Conservation (phyloP, 371 early-diverging fungal species). For the Mortierella sp. region DNA sequence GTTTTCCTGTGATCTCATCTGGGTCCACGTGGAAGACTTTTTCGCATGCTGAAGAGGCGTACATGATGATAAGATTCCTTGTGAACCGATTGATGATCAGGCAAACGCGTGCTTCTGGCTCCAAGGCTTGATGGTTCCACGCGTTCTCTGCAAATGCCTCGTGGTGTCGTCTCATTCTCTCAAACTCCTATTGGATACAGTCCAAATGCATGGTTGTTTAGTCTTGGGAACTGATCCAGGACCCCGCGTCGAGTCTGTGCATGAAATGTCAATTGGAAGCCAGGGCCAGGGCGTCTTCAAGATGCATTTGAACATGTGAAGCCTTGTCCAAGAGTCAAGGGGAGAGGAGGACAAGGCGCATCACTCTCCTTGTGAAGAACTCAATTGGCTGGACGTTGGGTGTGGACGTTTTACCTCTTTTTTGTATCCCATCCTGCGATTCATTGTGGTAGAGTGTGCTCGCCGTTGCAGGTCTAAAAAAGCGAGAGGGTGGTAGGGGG, state of each 20-base stretch:
- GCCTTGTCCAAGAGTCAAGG: background rate
- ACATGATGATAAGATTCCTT: constrained; percentile 26
- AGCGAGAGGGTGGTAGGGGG: background rate
- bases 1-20: constrained; percentile 23
- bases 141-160: constrained; percentile 13
- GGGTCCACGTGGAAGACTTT: constrained; percentile 16
- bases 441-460: constrained; percentile 15
- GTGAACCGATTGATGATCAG: constrained; percentile 45
- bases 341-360: no score
- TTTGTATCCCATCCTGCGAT: constrained; percentile 1
- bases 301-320: no score
- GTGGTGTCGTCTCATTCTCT: constrained; percentile 26
- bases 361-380: no score
- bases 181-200: constrained; percentile 21
- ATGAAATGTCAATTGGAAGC: no score
- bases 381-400: background rate
- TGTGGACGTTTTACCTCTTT: constrained; percentile 12
- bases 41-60: constrained; percentile 27
- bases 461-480: constrained; percentile 6
- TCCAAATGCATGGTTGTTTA: no score
- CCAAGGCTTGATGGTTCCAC: constrained; percentile 21
- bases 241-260: no score
- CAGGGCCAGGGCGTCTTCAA: no score
- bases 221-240: no score
- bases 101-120: constrained; percentile 32